Percentiles rank a stretch among this genome's conserved stretches.
Evolutionary conservation across 1,284 basidiomycete genomes (phyloP).

Genomic region (Vanrija sp.): DNA sequence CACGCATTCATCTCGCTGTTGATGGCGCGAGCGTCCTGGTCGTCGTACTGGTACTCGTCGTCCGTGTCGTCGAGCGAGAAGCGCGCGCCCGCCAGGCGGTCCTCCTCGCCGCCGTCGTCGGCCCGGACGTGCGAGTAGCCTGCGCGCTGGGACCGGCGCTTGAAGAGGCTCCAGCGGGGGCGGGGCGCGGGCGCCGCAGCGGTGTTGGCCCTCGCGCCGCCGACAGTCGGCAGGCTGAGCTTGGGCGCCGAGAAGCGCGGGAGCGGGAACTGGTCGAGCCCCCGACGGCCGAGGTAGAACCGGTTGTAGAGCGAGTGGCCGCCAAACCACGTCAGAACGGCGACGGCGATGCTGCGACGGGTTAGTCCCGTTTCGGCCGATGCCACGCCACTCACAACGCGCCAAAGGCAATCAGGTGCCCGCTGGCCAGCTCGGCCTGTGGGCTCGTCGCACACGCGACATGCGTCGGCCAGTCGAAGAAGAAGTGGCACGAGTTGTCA

Average conservation of each 20-base stretch:
- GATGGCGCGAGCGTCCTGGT: constrained; percentile 20
- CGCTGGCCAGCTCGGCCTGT: constrained; percentile 27
- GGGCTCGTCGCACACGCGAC: constrained; percentile 45
- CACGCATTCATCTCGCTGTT: constrained; percentile 35
- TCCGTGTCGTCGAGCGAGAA: constrained; percentile 47
- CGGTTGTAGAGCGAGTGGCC: constrained; percentile 47
- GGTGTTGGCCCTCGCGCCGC: background rate
- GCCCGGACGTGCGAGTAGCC: constrained; percentile 39
- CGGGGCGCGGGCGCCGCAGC: constrained; percentile 10
- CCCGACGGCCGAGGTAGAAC: constrained; percentile 40
- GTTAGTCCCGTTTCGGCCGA: background rate
- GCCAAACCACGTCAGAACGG: constrained; percentile 42
- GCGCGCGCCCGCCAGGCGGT: constrained; percentile 52
- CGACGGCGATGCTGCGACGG: constrained; percentile 35
- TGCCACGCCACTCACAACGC: constrained; percentile 32
- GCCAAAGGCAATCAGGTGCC: constrained; percentile 34
- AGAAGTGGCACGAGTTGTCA: constrained; percentile 42
- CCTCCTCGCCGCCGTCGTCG: constrained; percentile 52
- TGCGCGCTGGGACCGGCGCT: constrained; percentile 24
- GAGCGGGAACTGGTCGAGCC: constrained; percentile 40
- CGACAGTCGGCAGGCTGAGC: background rate
- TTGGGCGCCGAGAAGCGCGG: constrained; percentile 13
- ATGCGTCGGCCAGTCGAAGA: constrained; percentile 49
- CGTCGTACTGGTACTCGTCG: constrained; percentile 24
- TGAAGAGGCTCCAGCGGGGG: constrained; percentile 32